Evolutionary conservation across 192 early-diverging fungal genomes (phyloP).

Genomic region (Coemansia sp.): DNA sequence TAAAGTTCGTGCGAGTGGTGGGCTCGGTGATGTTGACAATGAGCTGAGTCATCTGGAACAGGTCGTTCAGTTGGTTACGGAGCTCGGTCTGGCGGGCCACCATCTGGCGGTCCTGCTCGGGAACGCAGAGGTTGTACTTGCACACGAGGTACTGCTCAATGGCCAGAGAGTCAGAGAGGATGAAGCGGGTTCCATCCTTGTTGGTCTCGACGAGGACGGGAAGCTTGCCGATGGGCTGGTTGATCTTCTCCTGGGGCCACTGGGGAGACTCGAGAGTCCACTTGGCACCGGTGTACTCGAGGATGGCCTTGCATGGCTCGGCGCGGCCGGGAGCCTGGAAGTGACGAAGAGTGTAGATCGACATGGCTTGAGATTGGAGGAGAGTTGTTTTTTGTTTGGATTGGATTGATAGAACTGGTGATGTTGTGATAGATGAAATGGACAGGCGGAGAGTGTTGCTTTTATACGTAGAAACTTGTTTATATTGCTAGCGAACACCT

Average conservation of each 20-base stretch:
- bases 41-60: background rate
- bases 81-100: conserved; percentile 36
- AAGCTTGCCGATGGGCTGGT: conserved; percentile 55
- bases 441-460: background rate
- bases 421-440: background rate
- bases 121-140: conserved; percentile 41
- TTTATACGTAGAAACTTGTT: background rate
- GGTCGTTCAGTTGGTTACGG: conserved; percentile 20
- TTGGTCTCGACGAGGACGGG: conserved; percentile 56
- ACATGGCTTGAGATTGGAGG: background rate
- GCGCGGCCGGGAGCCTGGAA: conserved; percentile 36
- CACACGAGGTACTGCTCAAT: conserved; percentile 58
- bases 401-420: background rate
- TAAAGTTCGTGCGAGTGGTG: conserved; percentile 5
- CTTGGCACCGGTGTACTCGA: conserved; percentile 37
- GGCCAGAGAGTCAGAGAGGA: conserved; percentile 45
- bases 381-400: background rate
- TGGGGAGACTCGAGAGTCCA: conserved; percentile 32
- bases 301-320: conserved; percentile 35
- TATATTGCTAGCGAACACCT: background rate
- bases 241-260: conserved; percentile 53
- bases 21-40: conserved; percentile 10
- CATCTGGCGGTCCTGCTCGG: conserved; percentile 17
- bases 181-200: conserved; percentile 23
- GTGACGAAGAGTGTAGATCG: conserved; percentile 30